These are phyloP conservation scores for Metschnikowia proteae DNA, from an alignment of 805 yeast species.

Conservation along the genomic window DNA sequence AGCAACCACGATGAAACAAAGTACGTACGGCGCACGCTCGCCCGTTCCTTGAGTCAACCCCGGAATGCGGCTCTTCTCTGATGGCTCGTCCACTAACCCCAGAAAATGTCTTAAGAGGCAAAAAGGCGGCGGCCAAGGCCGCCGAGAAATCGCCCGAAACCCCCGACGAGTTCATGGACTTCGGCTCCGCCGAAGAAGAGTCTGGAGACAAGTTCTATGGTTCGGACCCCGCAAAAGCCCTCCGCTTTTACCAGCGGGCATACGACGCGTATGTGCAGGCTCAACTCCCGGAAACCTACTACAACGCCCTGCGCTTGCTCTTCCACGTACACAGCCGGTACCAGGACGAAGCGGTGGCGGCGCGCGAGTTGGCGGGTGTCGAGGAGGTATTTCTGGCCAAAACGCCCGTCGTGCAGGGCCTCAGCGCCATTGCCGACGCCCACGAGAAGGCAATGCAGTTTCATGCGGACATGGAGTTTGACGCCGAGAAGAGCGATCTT, in stretches of 20 bases:
- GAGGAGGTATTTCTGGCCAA: constrained; percentile 30
- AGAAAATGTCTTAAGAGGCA: constrained; percentile 11
- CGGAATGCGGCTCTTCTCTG: too few species aligned
- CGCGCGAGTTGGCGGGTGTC: constrained; percentile 28
- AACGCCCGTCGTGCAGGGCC: constrained; percentile 38
- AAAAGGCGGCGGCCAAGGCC: constrained; percentile 1
- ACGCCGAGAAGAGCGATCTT: constrained; percentile 30
- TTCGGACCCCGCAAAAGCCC: constrained; percentile 60
- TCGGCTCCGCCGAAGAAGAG: constrained; percentile 61
- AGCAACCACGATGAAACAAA: background rate
- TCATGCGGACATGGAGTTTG: constrained; percentile 7
- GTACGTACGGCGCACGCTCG: background rate
- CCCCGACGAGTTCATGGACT: constrained; percentile 51
- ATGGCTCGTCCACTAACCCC: background rate
- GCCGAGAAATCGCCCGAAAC: constrained; percentile 21
- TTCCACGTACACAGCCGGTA: constrained; percentile 56
- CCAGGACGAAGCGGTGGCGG: constrained; percentile 34
- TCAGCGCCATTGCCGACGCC: constrained; percentile 31
- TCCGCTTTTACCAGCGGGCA: constrained; percentile 63
- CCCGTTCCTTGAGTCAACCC: too few species aligned
- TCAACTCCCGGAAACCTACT: constrained; percentile 24
- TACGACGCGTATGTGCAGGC: constrained; percentile 34
- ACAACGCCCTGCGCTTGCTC: constrained; percentile 56
- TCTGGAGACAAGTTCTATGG: constrained; percentile 73
- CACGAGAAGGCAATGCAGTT: constrained; percentile 37